A percentile compares a stretch with the other conserved stretches of the same genome.
Conservation (phyloP, 495 filamentous ascomycete genomes). For the Xylaria telfairii region DNA sequence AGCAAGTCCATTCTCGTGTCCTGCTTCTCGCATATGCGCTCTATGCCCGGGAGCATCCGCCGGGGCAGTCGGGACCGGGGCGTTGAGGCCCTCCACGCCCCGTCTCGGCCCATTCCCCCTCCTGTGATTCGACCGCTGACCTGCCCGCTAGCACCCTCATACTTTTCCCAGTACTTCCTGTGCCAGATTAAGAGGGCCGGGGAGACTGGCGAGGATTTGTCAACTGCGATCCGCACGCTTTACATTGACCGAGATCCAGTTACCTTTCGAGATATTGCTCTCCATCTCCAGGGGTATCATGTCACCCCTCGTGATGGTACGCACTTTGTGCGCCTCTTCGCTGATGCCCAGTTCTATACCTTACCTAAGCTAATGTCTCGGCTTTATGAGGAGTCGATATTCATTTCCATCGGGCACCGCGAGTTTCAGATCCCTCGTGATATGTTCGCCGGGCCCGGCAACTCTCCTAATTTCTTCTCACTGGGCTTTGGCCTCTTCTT, state of each 20-base stretch:
- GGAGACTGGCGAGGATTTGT: conserved; percentile 60
- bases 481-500: conserved; percentile 93
- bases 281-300: conserved; percentile 95
- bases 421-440: conserved; percentile 91
- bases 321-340: conserved; percentile 90
- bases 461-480: conserved; percentile 94
- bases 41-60: conserved; percentile 14
- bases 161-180: conserved; percentile 94
- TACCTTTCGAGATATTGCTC: conserved; percentile 86
- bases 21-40: conserved; percentile 24
- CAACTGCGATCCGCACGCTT: conserved; percentile 65
- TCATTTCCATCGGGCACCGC: conserved; percentile 82
- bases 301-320: conserved; percentile 79
- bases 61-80: background rate
- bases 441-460: conserved; percentile 81
- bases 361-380: conserved; percentile 90
- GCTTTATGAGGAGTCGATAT: conserved; percentile 93
- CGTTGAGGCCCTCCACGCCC: background rate
- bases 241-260: conserved; percentile 95
- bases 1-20: conserved; percentile 12
- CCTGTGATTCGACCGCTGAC: conserved; percentile 26
- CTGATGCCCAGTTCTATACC: conserved; percentile 95
- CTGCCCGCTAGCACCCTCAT: conserved; percentile 79
- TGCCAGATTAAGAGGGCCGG: conserved; percentile 73
- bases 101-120: background rate